Conservation (phyloP, 75 land plant genomes). For the Sequoiadendron giganteum region DNA sequence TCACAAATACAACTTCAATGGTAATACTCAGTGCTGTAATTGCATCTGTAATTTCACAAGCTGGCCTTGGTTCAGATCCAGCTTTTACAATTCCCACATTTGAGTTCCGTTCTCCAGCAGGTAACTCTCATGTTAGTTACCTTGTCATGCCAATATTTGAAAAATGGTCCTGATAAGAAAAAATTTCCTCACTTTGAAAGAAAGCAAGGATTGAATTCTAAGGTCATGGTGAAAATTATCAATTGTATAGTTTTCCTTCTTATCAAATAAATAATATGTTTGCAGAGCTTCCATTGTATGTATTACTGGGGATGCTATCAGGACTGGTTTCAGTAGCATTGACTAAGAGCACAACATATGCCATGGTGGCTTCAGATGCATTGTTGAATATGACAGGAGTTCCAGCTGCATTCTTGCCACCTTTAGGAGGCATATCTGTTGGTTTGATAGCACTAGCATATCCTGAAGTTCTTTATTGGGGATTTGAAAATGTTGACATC, state of each 20-base stretch:
- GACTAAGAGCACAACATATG: slow-evolving; percentile 60
- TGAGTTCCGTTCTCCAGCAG: slow-evolving; percentile 97
- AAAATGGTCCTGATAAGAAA: not conserved
- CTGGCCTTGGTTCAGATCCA: slow-evolving; percentile 95
- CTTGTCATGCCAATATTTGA: slow-evolving; percentile 7
- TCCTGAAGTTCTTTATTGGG: slow-evolving; percentile 99
- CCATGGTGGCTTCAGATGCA: slow-evolving; percentile 39
- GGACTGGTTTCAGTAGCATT: slow-evolving; percentile 83
- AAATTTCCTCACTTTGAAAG: not conserved
- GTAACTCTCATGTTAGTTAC: slow-evolving; percentile 32
- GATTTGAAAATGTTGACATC: slow-evolving; percentile 94
- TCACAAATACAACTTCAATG: slow-evolving; percentile 86
- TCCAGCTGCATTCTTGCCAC: slow-evolving; percentile 65
- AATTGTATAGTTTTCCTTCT: not conserved
- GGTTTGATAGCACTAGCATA: slow-evolving; percentile 85
- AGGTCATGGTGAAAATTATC: not conserved
- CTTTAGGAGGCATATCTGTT: slow-evolving; percentile 74
- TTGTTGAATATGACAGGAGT: slow-evolving; percentile 40
- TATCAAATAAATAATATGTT: not conserved
- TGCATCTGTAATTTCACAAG: slow-evolving; percentile 88
- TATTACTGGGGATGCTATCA: slow-evolving; percentile 82
- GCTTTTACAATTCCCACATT: slow-evolving; percentile 92
- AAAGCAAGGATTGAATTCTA: not conserved
- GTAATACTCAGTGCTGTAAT: slow-evolving; percentile 95
- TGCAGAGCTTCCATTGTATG: slow-evolving; percentile 97